Percentiles rank a stretch among this genome's conserved stretches.
Conservation (phyloP, 768 basidiomycete genomes). For the Hygrophoropsis aurantiaca region DNA sequence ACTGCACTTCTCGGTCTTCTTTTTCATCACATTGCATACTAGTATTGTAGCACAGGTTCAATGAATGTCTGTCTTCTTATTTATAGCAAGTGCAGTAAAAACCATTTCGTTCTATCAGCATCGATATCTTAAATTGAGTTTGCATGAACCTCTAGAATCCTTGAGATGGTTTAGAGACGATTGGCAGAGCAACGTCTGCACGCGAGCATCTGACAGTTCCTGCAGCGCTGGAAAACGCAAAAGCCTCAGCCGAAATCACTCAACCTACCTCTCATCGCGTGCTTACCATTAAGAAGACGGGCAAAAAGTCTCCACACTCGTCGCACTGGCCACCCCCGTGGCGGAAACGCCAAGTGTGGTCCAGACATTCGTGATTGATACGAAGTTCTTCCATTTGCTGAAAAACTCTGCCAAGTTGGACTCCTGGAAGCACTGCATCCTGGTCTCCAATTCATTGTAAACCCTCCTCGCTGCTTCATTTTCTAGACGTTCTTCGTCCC, state of each 20-base stretch:
- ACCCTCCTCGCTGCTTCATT: conserved; percentile 23
- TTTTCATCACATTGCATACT: conserved; percentile 1
- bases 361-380: conserved; percentile 52
- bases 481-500: conserved; percentile 53
- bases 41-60: not conserved
- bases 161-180: conserved; percentile 8
- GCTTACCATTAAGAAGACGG: conserved; percentile 48
- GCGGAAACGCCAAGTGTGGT: conserved; percentile 45
- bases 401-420: conserved; percentile 18
- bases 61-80: not conserved
- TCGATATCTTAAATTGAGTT: too few species aligned
- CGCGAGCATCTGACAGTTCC: conserved; percentile 18
- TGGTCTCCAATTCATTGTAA: conserved; percentile 19
- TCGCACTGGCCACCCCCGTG: conserved; percentile 46
- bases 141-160: too few species aligned
- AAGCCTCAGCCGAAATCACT: not conserved
- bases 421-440: conserved; percentile 14
- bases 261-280: not conserved
- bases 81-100: not conserved
- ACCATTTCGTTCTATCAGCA: too few species aligned
- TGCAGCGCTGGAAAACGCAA: conserved; percentile 19
- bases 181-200: conserved; percentile 29
- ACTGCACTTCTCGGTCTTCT: too few species aligned
- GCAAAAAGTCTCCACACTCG: conserved; percentile 40
- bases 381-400: conserved; percentile 38